phyloP scores from a whole-genome alignment of 768 basidiomycete genomes.

The Suillus cothurnatus region DNA sequence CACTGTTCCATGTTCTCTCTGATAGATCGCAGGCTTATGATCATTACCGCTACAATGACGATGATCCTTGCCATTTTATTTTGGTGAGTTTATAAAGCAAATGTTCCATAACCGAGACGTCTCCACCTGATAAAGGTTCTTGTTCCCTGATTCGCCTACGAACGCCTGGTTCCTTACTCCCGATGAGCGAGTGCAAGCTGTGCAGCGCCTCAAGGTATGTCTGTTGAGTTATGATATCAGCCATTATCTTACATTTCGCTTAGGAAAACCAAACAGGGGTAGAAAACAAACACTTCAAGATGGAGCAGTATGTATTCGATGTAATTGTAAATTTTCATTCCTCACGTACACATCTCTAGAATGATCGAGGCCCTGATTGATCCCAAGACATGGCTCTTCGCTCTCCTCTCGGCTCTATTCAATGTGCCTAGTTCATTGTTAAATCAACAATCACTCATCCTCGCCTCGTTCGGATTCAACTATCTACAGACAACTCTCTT shows the following conservation, averaged over 20 bases:
- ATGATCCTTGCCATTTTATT: slow-evolving; percentile 49
- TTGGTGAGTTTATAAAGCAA: slow-evolving; percentile 40
- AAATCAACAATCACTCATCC: neutral
- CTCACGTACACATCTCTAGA: neutral
- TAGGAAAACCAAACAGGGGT: neutral
- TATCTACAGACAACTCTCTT: neutral
- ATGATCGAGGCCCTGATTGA: neutral
- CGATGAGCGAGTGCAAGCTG: neutral
- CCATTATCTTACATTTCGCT: neutral
- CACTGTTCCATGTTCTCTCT: slow-evolving; percentile 14
- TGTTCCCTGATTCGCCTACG: neutral
- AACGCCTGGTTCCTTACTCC: neutral
- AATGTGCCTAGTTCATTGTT: neutral
- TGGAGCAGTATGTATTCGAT: neutral
- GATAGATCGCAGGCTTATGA: slow-evolving; percentile 50
- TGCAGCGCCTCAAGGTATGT: neutral
- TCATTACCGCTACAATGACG: slow-evolving; percentile 61
- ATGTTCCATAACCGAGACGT: neutral
- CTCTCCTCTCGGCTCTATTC: neutral
- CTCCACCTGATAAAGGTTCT: neutral
- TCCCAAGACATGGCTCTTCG: neutral
- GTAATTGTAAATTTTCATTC: neutral
- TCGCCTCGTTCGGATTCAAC: neutral
- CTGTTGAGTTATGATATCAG: neutral
- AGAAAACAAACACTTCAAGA: neutral